Base-by-base conservation (phyloP, 768 basidiomycete genomes). In the Amanita exitialis region DNA sequence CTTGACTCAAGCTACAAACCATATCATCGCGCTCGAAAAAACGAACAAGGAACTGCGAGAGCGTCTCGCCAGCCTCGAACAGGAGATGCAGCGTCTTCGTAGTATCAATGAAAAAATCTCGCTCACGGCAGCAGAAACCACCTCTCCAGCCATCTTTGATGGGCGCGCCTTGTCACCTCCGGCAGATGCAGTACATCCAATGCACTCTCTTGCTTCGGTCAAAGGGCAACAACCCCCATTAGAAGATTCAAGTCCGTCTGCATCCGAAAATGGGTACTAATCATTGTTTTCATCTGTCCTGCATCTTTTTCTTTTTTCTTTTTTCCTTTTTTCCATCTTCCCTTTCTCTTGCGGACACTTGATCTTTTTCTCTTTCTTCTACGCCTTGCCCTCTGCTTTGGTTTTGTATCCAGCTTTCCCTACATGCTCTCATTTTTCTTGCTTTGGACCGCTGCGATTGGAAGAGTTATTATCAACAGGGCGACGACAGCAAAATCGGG, bases 81-180 rank as follows among this genome's bases (percentile, higher is more conserved):
- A 73, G 47, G 89, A 90, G 63, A 80, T 88, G 48, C 61, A 74
- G 46, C 70, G 87, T 54, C 76, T 91, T 41, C 80, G 86, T 51
- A 70, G 77, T 6, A 73, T 90, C 57, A 90, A 90, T 65, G 88
- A 90, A 72, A 86, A 87, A 67, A 88, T 91, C 20, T 83, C 86
- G 3, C 79, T 90, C 21, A 77, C 76, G 52, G 68, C 76, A 37
- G 66, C 72, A 51, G 71, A 71, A 52, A 77, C 81, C 27, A 74
- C 82, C 28, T 79, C 82, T 32, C 78, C 85, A 34, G 61, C 73
- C 46, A 66, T 71, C 57, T 68, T 67, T 53, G 68, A 71, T 60
- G 74, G 75, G 54, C 71, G 79, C 54, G 78, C 82, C 9, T 60
- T 83, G 57, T 82, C 86, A 10, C 83, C 83, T 37, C 78, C 83